These are phyloP conservation scores for Monascus purpureus DNA, from an alignment of 495 filamentous ascomycete genomes.

Conservation along the genomic window DNA sequence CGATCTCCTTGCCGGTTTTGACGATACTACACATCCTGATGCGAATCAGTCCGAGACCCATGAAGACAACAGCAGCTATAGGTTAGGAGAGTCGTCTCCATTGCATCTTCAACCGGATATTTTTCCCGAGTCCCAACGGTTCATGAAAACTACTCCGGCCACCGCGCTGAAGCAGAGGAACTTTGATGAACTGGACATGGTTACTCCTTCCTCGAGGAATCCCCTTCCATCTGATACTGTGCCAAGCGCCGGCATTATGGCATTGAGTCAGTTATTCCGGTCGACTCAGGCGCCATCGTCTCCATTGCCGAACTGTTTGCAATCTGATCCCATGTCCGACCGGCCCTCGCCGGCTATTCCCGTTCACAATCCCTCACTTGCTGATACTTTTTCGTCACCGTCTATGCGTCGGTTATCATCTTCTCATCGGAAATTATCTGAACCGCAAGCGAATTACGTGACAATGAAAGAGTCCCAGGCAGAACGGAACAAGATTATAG, in stretches of 20 bases:
- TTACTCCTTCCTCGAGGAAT: constrained; percentile 31
- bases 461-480: constrained; percentile 39
- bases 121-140: constrained; percentile 37
- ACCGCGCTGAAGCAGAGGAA: constrained; percentile 22
- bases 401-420: constrained; percentile 15
- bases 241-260: constrained; percentile 29
- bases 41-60: constrained; percentile 19
- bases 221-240: constrained; percentile 29
- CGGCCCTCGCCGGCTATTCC: constrained; percentile 39
- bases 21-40: constrained; percentile 10
- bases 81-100: constrained; percentile 25
- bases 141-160: constrained; percentile 29
- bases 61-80: constrained; percentile 23
- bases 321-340: constrained; percentile 29
- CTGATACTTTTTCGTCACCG: constrained; percentile 29
- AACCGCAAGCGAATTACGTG: constrained; percentile 33
- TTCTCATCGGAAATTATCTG: constrained; percentile 27
- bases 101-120: constrained; percentile 24
- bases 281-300: constrained; percentile 41
- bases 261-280: constrained; percentile 36
- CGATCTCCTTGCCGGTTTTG: constrained; percentile 31
- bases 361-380: constrained; percentile 25
- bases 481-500: constrained; percentile 17
- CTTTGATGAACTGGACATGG: constrained; percentile 11
- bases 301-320: constrained; percentile 25